Evolutionary conservation across 495 filamentous ascomycete species (phyloP), one percentile per base, ranked within the genome.

Genomic region (Penicillium angulare): DNA sequence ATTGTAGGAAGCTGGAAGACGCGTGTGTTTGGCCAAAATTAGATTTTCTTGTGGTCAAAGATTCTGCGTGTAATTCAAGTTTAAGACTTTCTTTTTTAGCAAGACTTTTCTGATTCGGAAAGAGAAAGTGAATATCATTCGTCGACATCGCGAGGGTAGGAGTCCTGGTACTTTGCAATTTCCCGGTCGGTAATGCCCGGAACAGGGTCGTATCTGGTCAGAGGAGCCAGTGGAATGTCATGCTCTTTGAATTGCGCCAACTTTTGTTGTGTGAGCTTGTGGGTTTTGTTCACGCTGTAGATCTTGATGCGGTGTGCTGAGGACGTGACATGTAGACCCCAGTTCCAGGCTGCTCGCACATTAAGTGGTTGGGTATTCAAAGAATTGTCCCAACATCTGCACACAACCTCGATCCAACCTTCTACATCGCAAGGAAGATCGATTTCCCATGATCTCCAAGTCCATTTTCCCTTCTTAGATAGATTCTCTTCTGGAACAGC

Each of bases 251-350:
- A 60, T 49, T 73, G 58, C 43, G 73, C 74, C 47, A 87, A 50
- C 7, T 78, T 65, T 49, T 67, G 59, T 16, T 63, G 68, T 2
- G 84, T 86, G 5, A 60, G 54, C 2, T 75, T 61, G 16, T 64
- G 74, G 0, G 50, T 69, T 52, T 74, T 78, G 62, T 86, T 86
- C 53, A 85, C 71, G 51, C 80, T 85, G 61, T 85, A 87, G 9
- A 86, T 56, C 47, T 69, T 81, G 64, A 87, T 76, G 3, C 82
- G 75, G 56, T 86, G 84, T 23, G 78, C 80, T 3, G 78, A 83
- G n/a, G 74, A 78, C 1, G 83, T 86, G 21, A 87, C 84, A 64
- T 86, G 83, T 12, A 86, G 67, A 33, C 81, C 84, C 83, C 82
- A 86, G 60, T 76, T 77, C 74, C 74, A 74, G 4, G 70, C 63